These are phyloP conservation scores for Ophiostoma piceae DNA, from an alignment of 2,329 filamentous ascomycete species.

Conservation along the genomic window DNA sequence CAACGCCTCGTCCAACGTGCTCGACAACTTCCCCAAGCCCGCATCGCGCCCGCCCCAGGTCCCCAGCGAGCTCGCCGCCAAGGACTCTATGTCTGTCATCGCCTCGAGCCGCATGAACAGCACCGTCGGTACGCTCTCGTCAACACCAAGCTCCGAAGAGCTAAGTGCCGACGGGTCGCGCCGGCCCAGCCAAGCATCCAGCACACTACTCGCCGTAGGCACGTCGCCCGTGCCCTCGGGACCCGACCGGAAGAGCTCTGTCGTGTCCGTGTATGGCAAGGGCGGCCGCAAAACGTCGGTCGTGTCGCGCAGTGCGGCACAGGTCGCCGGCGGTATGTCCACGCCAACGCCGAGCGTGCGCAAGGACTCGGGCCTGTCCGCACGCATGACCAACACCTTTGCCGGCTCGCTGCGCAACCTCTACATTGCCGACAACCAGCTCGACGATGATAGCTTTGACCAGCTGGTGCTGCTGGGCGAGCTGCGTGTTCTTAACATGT, in stretches of 20 bases:
- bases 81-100: constrained; percentile 28
- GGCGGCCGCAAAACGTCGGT: constrained; percentile 81
- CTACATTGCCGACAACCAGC: constrained; percentile 85
- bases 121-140: constrained; percentile 42
- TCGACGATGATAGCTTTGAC: constrained; percentile 93
- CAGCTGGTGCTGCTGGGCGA: constrained; percentile 79
- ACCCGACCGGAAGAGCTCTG: constrained; percentile 69
- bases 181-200: constrained; percentile 79
- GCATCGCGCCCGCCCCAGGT: constrained; percentile 62
- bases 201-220: constrained; percentile 67
- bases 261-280: constrained; percentile 73
- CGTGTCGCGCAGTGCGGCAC: constrained; percentile 56
- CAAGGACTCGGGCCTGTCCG: constrained; percentile 86
- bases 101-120: constrained; percentile 37
- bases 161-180: constrained; percentile 54
- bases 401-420: constrained; percentile 77
- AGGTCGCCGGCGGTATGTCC: constrained; percentile 34
- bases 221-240: constrained; percentile 60
- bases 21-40: constrained; percentile 86
- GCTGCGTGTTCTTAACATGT: constrained; percentile 82
- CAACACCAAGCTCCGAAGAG: constrained; percentile 72
- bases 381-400: constrained; percentile 78
- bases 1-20: constrained; percentile 91
- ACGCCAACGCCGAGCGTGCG: constrained; percentile 53
- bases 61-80: constrained; percentile 39